Evolutionary conservation across 805 yeast genomes (phyloP), one percentile per base, ranked within the genome.

Genomic region (Kregervanrija fluxuum): DNA sequence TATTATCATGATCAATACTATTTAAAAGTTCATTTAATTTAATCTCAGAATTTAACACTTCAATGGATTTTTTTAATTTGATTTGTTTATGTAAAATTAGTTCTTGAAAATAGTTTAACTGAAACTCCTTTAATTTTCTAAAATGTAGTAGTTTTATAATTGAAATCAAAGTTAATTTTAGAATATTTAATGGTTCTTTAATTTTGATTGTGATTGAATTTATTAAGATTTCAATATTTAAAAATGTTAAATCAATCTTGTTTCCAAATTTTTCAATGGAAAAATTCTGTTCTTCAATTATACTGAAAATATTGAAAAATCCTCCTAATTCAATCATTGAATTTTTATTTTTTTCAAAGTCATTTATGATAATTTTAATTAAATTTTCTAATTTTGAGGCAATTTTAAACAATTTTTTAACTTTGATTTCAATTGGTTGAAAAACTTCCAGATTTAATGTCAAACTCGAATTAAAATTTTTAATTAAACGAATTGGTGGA

Each of bases 251-350:
- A 55, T 77, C 82, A 13, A 77, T 65, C 11, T 70, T 68, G 40
- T 77, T 73, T 1, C 82, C 82, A 50, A 76, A 73, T 42, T 65
- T 66, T 54, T 77, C 82, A 34, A 76, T 67, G 13, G 53, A 34
- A 30, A 47, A 48, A 30, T 60, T 57, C 35, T 61, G 62, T 28
- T 59, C 60, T 64, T 68, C 67, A 61, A 61, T 69, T 32, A 77
- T 66, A 15, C 79, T 72, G 50, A 77, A 75, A 47, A 77, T 73
- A 56, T 77, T 77, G 52, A 76, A 67, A 52, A 74, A 73, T 3
- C 79, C 80, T 15, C 82, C 82, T 41, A 77, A 61, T 53, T 75
- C 79, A 11, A 75, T 67, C 49, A 76, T 54, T 5, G 65, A 60
- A 12, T 61, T 47, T 41, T 74, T 62, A 32, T 73, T 56, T 0